A percentile compares a stretch with the other conserved stretches of the same genome.
These are phyloP conservation scores for Colletotrichum liaoningense DNA, from an alignment of 2,329 filamentous ascomycete species.

Conservation along the genomic window DNA sequence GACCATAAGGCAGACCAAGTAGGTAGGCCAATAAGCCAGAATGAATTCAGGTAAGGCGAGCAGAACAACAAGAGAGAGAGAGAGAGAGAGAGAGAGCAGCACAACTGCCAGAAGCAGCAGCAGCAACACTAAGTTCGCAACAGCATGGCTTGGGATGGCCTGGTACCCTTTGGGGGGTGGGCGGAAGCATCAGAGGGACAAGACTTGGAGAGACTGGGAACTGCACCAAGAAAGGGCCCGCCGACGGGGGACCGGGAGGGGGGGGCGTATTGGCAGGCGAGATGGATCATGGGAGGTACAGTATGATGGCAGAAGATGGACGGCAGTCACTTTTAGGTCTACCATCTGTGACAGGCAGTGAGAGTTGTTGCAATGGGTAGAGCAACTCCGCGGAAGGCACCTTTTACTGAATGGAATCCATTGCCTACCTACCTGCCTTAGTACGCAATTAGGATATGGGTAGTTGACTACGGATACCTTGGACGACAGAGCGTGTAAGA, in stretches of 20 bases:
- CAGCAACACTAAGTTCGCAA: not conserved
- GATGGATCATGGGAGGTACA: slow-evolving; percentile 3
- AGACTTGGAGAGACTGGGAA: slow-evolving; percentile 24
- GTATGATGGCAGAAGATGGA: slow-evolving; percentile 14
- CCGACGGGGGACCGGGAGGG: slow-evolving; percentile 16
- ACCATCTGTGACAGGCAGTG: not conserved
- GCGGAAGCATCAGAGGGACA: slow-evolving; percentile 26
- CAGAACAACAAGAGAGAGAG: not conserved
- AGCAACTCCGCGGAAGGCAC: not conserved
- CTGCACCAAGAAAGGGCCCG: slow-evolving; percentile 20
- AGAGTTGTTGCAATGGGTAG: not conserved
- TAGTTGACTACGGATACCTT: not conserved
- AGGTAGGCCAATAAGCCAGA: slow-evolving; percentile 12
- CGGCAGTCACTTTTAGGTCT: not conserved
- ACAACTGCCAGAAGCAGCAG: not conserved
- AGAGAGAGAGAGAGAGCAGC: not conserved
- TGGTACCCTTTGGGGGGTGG: not conserved
- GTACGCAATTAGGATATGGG: not conserved
- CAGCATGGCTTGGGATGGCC: slow-evolving; percentile 7
- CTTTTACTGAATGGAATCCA: not conserved
- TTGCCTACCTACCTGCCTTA: not conserved
- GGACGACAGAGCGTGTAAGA: not conserved
- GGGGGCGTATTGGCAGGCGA: slow-evolving; percentile 12
- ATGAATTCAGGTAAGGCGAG: slow-evolving; percentile 24
- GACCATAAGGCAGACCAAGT: slow-evolving; percentile 17